Evolutionary conservation across 164 flowering plant species (phyloP).

Genomic region (Aristolochia californica): DNA sequence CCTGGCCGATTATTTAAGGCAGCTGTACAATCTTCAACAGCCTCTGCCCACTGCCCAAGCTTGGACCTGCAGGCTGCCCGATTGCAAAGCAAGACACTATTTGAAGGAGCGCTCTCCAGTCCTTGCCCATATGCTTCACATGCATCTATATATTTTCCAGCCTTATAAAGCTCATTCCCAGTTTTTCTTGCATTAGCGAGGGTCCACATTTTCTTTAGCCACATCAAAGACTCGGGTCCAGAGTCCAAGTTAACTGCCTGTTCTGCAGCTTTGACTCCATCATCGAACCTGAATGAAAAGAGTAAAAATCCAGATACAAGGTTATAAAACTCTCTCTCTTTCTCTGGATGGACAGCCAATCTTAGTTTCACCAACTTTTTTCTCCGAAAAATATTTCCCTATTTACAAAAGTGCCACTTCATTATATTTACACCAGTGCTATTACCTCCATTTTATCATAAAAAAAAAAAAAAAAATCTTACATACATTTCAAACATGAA

Average conservation of each 20-base stretch:
- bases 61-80: constrained; percentile 60
- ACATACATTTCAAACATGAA: too few relatives aligned
- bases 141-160: constrained; percentile 40
- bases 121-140: constrained; percentile 53
- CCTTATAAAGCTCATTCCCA: constrained; percentile 60
- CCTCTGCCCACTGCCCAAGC: constrained; percentile 48
- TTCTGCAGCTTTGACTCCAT: constrained; percentile 43
- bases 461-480: too few relatives aligned
- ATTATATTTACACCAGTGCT: too few relatives aligned
- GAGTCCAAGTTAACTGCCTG: constrained; percentile 46
- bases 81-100: constrained; percentile 56
- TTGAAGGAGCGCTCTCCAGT: constrained; percentile 46
- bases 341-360: too few relatives aligned
- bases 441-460: too few relatives aligned
- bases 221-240: constrained; percentile 36
- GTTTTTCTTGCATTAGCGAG: constrained; percentile 46
- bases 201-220: constrained; percentile 36
- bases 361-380: too few relatives aligned
- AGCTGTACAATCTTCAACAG: constrained; percentile 55
- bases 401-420: too few relatives aligned
- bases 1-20: constrained; percentile 45
- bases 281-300: constrained; percentile 39
- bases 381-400: too few relatives aligned
- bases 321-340: too few relatives aligned
- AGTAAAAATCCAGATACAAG: too few relatives aligned